Percentiles rank a stretch among this genome's conserved stretches.
Evolutionary conservation across 2,329 filamentous ascomycete species (phyloP).

Genomic region (Thelonectria rubi): DNA sequence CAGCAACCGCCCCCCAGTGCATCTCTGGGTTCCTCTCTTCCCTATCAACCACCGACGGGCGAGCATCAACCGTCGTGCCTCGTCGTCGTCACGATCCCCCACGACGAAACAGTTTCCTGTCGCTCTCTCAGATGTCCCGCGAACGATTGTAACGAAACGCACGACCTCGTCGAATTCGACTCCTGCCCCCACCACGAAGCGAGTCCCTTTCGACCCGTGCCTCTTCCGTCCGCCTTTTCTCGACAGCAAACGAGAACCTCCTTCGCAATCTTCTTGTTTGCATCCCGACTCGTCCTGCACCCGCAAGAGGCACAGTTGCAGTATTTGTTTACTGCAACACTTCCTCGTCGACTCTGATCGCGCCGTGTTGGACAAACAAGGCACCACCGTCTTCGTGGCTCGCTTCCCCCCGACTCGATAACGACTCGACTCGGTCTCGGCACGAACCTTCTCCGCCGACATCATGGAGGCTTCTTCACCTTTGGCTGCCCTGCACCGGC

Average conservation of each 20-base stretch:
- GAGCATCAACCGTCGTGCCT: constrained; percentile 1
- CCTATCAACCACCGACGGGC: constrained; percentile 26
- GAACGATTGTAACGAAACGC: constrained; percentile 45
- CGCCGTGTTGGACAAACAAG: constrained; percentile 40
- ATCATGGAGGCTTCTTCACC: constrained; percentile 94
- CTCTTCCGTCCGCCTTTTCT: constrained; percentile 31
- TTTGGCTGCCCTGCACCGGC: constrained; percentile 88
- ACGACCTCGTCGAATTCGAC: constrained; percentile 38
- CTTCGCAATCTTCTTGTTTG: constrained; percentile 16
- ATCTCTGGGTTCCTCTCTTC: constrained; percentile 28
- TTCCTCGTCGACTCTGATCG: constrained; percentile 29
- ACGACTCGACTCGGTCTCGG: constrained; percentile 23
- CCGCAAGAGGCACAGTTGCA: constrained; percentile 40
- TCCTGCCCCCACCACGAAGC: not conserved
- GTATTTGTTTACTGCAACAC: constrained; percentile 47
- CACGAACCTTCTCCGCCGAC: constrained; percentile 17
- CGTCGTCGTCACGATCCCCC: constrained; percentile 33
- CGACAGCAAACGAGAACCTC: constrained; percentile 24
- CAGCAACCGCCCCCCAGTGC: constrained; percentile 39
- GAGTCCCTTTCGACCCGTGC: constrained; percentile 25
- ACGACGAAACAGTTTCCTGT: constrained; percentile 16
- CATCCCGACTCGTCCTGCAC: constrained; percentile 20
- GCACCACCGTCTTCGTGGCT: constrained; percentile 31
- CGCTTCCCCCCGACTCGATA: constrained; percentile 32
- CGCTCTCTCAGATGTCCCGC: constrained; percentile 45